A percentile compares a stretch with the other conserved stretches of the same genome.
These are phyloP conservation scores for Closterium sp. DNA, from an alignment of 139 green algal species.

Conservation along the genomic window DNA sequence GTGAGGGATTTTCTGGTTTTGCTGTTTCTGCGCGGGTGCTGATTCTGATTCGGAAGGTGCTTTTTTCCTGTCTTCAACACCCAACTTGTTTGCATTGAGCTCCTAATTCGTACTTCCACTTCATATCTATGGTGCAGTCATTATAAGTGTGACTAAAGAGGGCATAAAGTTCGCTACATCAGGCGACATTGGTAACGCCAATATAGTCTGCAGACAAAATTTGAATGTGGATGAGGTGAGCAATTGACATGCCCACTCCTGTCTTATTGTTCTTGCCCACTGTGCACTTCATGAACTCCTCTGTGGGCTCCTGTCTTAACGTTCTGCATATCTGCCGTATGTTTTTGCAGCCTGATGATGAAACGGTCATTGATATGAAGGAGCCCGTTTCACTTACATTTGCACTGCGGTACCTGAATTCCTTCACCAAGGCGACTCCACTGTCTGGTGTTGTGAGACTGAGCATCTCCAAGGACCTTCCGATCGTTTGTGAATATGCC, in stretches of 20 bases:
- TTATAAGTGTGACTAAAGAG: conserved; percentile 93
- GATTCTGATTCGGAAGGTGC: background rate
- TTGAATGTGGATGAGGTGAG: conserved; percentile 53
- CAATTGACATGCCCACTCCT: background rate
- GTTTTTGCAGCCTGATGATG: conserved; percentile 66
- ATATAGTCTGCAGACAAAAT: conserved; percentile 86
- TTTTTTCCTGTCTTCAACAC: background rate
- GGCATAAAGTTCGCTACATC: conserved; percentile 93
- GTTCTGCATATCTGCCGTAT: background rate
- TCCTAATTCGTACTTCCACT: too few species aligned
- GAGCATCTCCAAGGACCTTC: conserved; percentile 85
- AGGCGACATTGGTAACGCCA: conserved; percentile 93
- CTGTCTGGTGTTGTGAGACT: conserved; percentile 71
- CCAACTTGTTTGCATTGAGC: background rate
- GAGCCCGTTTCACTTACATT: conserved; percentile 95
- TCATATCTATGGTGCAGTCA: conserved; percentile 49
- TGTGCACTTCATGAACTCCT: background rate
- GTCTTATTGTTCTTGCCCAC: background rate
- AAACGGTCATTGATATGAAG: conserved; percentile 83
- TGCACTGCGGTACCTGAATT: conserved; percentile 96
- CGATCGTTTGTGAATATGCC: conserved; percentile 88
- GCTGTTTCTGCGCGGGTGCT: background rate
- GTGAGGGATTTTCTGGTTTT: conserved; percentile 6
- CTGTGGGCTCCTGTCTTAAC: background rate
- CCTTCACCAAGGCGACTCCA: conserved; percentile 89